Base-by-base conservation (phyloP, 441 rosid species). In the Adansonia gregorii region DNA sequence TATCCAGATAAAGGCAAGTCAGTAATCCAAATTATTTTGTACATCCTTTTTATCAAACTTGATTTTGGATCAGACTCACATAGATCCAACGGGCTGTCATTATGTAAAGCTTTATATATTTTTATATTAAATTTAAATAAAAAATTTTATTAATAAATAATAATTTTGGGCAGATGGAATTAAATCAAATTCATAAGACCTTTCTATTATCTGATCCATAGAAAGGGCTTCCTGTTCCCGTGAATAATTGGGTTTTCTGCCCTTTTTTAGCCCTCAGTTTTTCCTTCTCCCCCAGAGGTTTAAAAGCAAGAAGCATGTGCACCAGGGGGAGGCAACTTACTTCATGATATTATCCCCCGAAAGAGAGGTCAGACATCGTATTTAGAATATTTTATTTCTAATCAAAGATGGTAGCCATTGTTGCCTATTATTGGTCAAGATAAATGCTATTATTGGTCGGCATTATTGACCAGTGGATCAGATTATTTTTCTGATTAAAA, bases 231-330 rank as follows among this genome's bases (percentile, higher is more conserved):
- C 39, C 39, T 3, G 39, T 35, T 35, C 39, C 39, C 3, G 39
- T 35, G 39, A 35, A 35, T 35, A 35, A 35, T 35, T 35, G 39
- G n/a, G 19, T 52, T 52, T 17, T 52, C n/a, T 52, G 19, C 8
- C 56, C 14, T 0, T 1, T 35, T 52, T 61, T 5, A 61, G n/a
- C 67, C 67, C 67, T 11, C 67, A 5, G 67, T 63, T 63, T 63
- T 2, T 31, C 45, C 43, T 15, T 19, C 48, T 35, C 4, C 46
- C 39, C 55, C 19, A 48, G 35, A 11, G 7, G 35, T 20, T 65
- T 7, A 41, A 14, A 27, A 39, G 70, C 70, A 8, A n/a, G 70
- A 65, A n/a, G 12, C 68, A 64, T 64, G 46, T 5, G 67, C 67
- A 61, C 14, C 8, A 31, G 31, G 27, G 20, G 15, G 9, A 2